Evolutionary conservation across 2,329 filamentous ascomycete genomes (phyloP).

Genomic region (Teratosphaeria zuluensis): DNA sequence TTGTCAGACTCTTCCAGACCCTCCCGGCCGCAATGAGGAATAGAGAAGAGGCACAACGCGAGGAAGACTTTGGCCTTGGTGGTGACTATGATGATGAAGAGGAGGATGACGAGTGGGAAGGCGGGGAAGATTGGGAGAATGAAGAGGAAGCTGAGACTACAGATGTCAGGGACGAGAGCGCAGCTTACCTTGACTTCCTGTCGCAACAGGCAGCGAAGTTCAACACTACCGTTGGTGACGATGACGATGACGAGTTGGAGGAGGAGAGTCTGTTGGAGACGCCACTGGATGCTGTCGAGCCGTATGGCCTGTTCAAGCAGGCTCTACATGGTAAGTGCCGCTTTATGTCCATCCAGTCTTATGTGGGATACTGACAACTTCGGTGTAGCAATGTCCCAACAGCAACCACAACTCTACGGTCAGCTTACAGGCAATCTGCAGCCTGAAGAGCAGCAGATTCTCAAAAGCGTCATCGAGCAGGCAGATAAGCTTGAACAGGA

Average conservation of each 20-base stretch:
- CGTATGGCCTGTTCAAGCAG: conserved; percentile 79
- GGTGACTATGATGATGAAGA: conserved; percentile 66
- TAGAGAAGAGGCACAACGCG: conserved; percentile 83
- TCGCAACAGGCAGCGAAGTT: conserved; percentile 58
- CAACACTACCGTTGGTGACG: conserved; percentile 47
- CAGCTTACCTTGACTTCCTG: conserved; percentile 89
- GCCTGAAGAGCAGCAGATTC: conserved; percentile 68
- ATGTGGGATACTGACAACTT: conserved; percentile 1
- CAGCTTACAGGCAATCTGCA: conserved; percentile 69
- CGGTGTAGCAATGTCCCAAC: conserved; percentile 58
- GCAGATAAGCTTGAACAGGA: conserved; percentile 46
- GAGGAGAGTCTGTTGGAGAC: conserved; percentile 90
- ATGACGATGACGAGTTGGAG: conserved; percentile 77
- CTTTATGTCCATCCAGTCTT: background rate
- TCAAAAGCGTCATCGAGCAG: conserved; percentile 68
- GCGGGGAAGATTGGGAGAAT: conserved; percentile 55
- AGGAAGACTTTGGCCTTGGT: conserved; percentile 65
- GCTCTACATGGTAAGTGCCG: conserved; percentile 65
- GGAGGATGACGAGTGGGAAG: conserved; percentile 78
- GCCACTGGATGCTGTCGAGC: conserved; percentile 88
- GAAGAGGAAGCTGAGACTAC: conserved; percentile 54
- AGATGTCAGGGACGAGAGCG: conserved; percentile 78
- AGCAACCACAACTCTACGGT: conserved; percentile 81
- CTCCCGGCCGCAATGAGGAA: conserved; percentile 81
- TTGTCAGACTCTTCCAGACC: conserved; percentile 85